Evolutionary conservation across 257 asterid species (phyloP).

Genomic region (Avicennia marina): DNA sequence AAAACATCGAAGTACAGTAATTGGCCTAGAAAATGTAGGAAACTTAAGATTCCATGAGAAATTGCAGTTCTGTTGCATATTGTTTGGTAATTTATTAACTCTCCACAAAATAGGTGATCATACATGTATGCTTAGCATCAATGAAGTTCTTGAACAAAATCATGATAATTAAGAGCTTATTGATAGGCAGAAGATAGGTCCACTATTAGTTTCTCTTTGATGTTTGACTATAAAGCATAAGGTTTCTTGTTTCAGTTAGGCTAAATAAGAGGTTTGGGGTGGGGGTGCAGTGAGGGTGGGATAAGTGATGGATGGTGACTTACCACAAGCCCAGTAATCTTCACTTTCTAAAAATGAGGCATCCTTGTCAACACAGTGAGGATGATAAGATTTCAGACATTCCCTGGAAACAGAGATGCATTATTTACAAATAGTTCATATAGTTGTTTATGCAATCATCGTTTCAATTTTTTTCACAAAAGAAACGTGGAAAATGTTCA

Average conservation of each 20-base stretch:
- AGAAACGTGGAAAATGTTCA: neutral
- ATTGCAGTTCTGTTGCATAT: neutral
- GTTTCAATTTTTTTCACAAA: neutral
- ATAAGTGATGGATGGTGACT: too few relatives aligned
- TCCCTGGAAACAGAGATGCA: slow-evolving; percentile 44
- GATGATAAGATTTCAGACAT: slow-evolving; percentile 74
- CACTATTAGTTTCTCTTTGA: too few relatives aligned
- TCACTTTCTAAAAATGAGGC: slow-evolving; percentile 38
- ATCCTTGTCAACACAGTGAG: slow-evolving; percentile 48
- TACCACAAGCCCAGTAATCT: slow-evolving; percentile 53
- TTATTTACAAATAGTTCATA: neutral
- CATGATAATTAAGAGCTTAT: too few relatives aligned
- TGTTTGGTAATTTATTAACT: neutral
- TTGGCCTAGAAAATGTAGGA: slow-evolving; percentile 9
- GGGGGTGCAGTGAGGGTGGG: neutral
- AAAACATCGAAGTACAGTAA: neutral
- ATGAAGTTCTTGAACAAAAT: too few relatives aligned
- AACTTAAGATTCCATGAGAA: slow-evolving; percentile 3
- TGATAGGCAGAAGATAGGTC: neutral
- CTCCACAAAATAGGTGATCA: neutral
- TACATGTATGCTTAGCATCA: neutral
- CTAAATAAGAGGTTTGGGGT: neutral
- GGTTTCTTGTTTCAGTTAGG: neutral
- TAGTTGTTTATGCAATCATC: neutral
- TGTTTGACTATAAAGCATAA: neutral